Base-by-base conservation (phyloP, 805 yeast species). In the Saccharomycopsis babjevae region DNA sequence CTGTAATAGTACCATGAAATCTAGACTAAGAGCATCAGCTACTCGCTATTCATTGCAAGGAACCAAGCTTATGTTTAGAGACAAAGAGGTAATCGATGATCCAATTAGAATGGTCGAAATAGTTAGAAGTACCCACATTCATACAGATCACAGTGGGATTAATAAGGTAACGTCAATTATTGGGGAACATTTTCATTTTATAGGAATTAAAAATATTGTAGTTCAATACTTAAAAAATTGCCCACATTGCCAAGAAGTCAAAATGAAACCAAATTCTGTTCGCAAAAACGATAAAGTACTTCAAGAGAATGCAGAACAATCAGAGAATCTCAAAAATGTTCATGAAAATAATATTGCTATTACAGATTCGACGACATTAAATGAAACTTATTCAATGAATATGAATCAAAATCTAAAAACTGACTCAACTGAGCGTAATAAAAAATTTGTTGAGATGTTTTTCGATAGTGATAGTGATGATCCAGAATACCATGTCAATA, bases 111-210 rank as follows among this genome's bases (percentile, higher is more conserved):
- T 92, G 72, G 69, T 86, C 55, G 85, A 83, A 64, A 84, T 93
- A 36, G 89, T 92, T 39, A 78, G 83, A 8, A 86, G 85, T 54
- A 74, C 83, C 22, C 99, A 93, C 70, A 69, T 79, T 64, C 72
- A 79, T 22, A 61, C 64, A 6, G 81, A 79, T 54, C 99, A 93
- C 70, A 85, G 85, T 13, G 98, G 98, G 11, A 90, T 93, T 64
- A 93, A 93, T 73, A 89, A 86, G 68, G 85, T 96, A 1, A 91
- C 97, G 0, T 75, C 93, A 0, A 74, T 80, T 18, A 82, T 94
- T 18, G 82, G 92, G 1, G 94, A 88, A 64, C 81, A 82, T 66
- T 93, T 88, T 67, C 96, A 90, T 71, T 93, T 98, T 97, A 82
- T 90, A 1, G 81, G 96, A 58, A 88, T 93, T 65, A 92, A 94